Evolutionary conservation across 2,329 filamentous ascomycete species (phyloP), one percentile per base, ranked within the genome.

Genomic region (Hymenoscyphus linearis): DNA sequence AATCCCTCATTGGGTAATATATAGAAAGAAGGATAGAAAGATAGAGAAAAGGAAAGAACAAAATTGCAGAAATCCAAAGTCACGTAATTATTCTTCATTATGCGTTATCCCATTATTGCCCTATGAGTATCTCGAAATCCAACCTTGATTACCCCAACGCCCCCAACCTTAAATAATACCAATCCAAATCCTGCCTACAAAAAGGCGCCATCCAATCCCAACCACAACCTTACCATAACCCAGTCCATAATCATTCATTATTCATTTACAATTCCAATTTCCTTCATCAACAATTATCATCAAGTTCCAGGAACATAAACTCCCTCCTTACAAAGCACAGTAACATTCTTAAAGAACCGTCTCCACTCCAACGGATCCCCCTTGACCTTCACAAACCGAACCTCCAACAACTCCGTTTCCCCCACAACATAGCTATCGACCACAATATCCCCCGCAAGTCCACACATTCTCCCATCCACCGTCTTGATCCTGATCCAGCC

Each of bases 311-410:
- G 84, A 66, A 81, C 82, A 73, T 86, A 90, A 52, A 98, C 87
- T 9, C 86, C 91, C 72, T 96, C 91, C 72, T 90, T 90, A 76
- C 93, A 96, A 63, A 93, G 79, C 65, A 96, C 80, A 34, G 90
- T 90, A n/a, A 97, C 84, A 75, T 91, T 93, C 77, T 99, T 99
- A 80, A 99, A 99, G 73, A 99, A 91, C 36, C 95, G 81, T 63
- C 95, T 85, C 95, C 96, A 99, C 78, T 98, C 93, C 56, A 99
- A 77, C 4, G 95, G 95, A 78, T 99, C 95, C 5, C 95, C 95
- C 77, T 96, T 97, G 59, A 90, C 83, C 77, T 99, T 99, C 67
- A 96, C 84, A 73, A 99, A 98, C 57, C 91, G 83, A 31, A 97
- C 90, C 74, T 97, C 93, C 26, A 93, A 81, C 35, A 93, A 75